Evolutionary conservation across 2,329 filamentous ascomycete species (phyloP).

Genomic region (Zalaria sp.): DNA sequence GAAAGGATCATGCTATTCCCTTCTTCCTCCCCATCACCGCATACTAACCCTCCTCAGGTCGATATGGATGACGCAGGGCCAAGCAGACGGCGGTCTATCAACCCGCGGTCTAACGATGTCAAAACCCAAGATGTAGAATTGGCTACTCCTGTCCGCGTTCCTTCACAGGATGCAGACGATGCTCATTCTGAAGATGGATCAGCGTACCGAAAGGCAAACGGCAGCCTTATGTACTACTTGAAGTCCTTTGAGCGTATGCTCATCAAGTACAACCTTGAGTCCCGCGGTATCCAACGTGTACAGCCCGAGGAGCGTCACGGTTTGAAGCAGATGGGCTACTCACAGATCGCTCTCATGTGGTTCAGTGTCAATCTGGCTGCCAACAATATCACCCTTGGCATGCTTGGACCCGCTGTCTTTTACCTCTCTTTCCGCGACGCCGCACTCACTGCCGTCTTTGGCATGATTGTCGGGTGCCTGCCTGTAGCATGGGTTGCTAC

Average conservation of each 20-base stretch:
- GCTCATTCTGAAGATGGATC: background rate
- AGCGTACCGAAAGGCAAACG: background rate
- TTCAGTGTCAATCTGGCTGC: constrained; percentile 48
- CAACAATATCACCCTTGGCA: constrained; percentile 51
- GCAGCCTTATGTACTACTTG: constrained; percentile 3
- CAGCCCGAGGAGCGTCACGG: constrained; percentile 39
- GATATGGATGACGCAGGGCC: constrained; percentile 1
- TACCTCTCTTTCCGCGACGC: constrained; percentile 44
- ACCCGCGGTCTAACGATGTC: no score
- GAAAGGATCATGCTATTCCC: constrained; percentile 37
- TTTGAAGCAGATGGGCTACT: constrained; percentile 34
- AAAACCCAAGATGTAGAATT: background rate
- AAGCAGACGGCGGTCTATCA: background rate
- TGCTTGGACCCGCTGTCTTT: constrained; percentile 46
- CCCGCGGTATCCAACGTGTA: constrained; percentile 46
- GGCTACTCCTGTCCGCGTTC: background rate
- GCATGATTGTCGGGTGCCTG: constrained; percentile 39
- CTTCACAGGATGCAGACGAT: background rate
- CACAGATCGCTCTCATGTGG: constrained; percentile 45
- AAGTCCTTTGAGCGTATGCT: constrained; percentile 25
- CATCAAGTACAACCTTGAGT: constrained; percentile 40
- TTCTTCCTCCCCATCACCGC: constrained; percentile 16
- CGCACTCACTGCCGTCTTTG: constrained; percentile 42
- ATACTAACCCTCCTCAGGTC: constrained; percentile 12
- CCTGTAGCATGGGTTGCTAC: constrained; percentile 46